Percentiles rank a stretch among this genome's conserved stretches.
phyloP scores from a whole-genome alignment of 2,329 filamentous ascomycete species.

The Fusarium zealandicum region DNA sequence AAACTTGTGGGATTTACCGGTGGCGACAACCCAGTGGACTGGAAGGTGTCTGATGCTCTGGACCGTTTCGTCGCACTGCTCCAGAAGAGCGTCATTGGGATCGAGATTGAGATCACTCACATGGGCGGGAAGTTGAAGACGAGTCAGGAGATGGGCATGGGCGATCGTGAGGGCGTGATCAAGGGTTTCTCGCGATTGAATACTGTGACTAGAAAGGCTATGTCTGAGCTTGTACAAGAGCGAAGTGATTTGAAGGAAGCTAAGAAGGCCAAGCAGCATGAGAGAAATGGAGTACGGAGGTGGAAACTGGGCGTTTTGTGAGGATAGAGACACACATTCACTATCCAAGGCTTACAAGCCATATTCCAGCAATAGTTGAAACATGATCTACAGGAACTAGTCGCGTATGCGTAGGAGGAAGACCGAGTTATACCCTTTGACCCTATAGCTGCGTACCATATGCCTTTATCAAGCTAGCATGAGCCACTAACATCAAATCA shows the following conservation, averaged over 20 bases:
- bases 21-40: conserved; percentile 48
- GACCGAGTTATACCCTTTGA: too few species aligned
- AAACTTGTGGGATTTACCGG: conserved; percentile 63
- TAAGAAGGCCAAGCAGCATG: conserved; percentile 7
- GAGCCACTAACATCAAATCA: too few species aligned
- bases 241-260: conserved; percentile 41
- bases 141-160: conserved; percentile 65
- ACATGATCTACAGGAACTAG: too few species aligned
- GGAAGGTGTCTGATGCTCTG: conserved; percentile 66
- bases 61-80: conserved; percentile 62
- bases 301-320: too few species aligned
- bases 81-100: conserved; percentile 66
- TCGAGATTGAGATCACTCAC: conserved; percentile 63
- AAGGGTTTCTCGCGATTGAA: conserved; percentile 57
- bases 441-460: too few species aligned
- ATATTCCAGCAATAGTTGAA: too few species aligned
- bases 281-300: background rate
- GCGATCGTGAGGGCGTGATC: conserved; percentile 64
- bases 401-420: too few species aligned
- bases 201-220: conserved; percentile 41
- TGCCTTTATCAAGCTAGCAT: too few species aligned
- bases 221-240: conserved; percentile 45
- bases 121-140: conserved; percentile 71
- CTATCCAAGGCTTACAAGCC: too few species aligned
- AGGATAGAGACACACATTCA: too few species aligned